Evolutionary conservation across 768 basidiomycete species (phyloP), one percentile per base, ranked within the genome.

Genomic region (Hypholoma fasciculare): DNA sequence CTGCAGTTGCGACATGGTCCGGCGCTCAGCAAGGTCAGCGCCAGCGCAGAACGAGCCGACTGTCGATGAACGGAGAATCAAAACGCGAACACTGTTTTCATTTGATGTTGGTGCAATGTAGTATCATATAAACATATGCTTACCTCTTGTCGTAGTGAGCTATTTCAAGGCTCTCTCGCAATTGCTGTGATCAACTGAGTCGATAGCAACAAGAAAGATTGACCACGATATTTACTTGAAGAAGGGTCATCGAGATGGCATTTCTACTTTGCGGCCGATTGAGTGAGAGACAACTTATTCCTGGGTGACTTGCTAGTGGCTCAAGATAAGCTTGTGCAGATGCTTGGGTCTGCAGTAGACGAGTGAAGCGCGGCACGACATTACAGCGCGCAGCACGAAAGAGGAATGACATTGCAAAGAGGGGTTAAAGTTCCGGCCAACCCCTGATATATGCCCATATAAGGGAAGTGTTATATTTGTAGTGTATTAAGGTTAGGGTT

Each of bases 21-120:
- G 84, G 54, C 95, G 80, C 68, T 98, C 95, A 50, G 78, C 78
- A 47, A 97, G 84, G 71, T 98, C 95, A 7, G 95, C 95, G 11
- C 95, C 95, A 14, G 95, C 88, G 69, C 95, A 98, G 74, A 97
- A 98, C 2, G 90, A 79, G 20, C 86, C 87, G n/a, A 79, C 63
- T 0, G 86, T 82, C 0, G 90, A 82, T 7, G 95, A 95, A 53
- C 88, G 84, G n/a, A 98, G 70, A 54, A 98, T 86, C 58, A 98
- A 81, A 0, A 89, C 85, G 56, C 94, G 88, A 52, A 88, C 78
- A 56, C 90, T 93, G 61, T 39, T 42, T 58, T 60, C 34, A 54
- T 23, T 11, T 20, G 54, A 38, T 16, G 36, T 23, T 47, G 7
- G 8, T 46, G 19, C 23, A 23, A 23, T 52, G 19, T 34, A 39